Evolutionary conservation across 2,329 filamentous ascomycete species (phyloP), one percentile per base, ranked within the genome.

Genomic region (Tympanopsis confertula): DNA sequence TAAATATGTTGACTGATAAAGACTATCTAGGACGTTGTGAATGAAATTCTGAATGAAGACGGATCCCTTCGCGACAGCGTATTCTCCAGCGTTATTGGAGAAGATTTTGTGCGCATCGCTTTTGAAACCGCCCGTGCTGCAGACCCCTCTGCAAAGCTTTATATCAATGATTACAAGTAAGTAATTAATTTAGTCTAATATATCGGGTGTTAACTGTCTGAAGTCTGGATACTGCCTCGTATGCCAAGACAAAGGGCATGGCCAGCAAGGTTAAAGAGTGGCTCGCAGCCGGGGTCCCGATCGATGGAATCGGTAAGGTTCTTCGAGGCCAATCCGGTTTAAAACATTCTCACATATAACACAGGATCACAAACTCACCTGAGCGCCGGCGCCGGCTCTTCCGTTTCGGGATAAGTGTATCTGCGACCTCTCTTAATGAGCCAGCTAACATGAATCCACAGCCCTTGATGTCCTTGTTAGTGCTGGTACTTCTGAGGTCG

Each of bases 131-230:
- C 82, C 15, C 69, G 72, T 37, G 65, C 65, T 5, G 79, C 77
- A 13, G 82, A 86, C 53, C 78, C 81, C 2, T 49, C 57, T 39
- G 78, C 76, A 3, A 80, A 79, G 58, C 65, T 86, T 28, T 87
- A 83, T 63, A 82, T 86, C 60, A 87, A 86, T 57, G 81, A 86
- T 54, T 74, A 69, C 58, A 82, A 82, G 24, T 28, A 28, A 28
- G 24, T n/a, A 28, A 28, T 10, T 10, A 10, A 28, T 28, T 28
- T 28, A n/a, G 24, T n/a, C n/a, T 28, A n/a, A 10, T 28, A n/a
- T 28, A 28, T 28, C n/a, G 24, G 24, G 10, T 28, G 24, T 28
- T n/a, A 10, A n/a, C 10, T n/a, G 24, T 10, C n/a, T 28, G n/a
- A 10, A 28, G 24, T 61, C 68, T 82, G 38, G 79, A 82, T 58